Base-by-base conservation (phyloP, 75 land plant genomes). In the Picea sitchensis region DNA sequence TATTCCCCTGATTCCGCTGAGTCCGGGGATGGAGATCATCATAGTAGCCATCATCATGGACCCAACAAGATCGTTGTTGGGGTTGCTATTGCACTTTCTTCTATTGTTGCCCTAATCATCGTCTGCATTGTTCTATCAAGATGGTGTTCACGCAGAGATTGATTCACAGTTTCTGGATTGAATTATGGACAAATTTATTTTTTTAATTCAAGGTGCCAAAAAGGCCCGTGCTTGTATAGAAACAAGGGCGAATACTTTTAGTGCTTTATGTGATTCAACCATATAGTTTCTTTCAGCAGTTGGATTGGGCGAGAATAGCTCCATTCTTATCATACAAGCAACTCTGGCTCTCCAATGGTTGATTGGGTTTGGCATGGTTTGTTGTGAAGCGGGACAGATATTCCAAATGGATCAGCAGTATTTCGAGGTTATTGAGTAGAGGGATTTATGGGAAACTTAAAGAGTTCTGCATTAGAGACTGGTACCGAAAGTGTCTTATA, bases 31-130 rank as follows among this genome's bases (percentile, higher is more conserved):
- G 80, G 59, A 14, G 78, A 58, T 11, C 79, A 80, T 69, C 80
- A 81, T 60, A 41, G 65, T 30, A 77, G 75, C 6, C 78, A 65
- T 14, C 87, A 82, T 75, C 86, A 84, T 73, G 92, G 92, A 5
- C 95, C 98, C 23, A 93, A 77, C 73, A 93, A 87, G 81, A 77
- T 95, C 4, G 93, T 95, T 67, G 91, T 95, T 54, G 95, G 87
- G 15, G 89, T 90, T 12, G 95, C 93, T 58, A 90, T 92, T 84
- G 91, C 84, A 26, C 81, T 95, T 54, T 86, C 96, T 14, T 87
- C 87, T 26, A 83, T 95, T 41, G 79, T 95, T 7, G 84, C 88
- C 59, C 82, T 95, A 36, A 94, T 95, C 59, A 73, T 91, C 34
- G 79, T 95, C 84, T 64, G 86, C 23, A 73, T 95, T 64, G 83